Base-by-base conservation (phyloP, 352 stramenopile species). In the Phytophthora fragariae region DNA sequence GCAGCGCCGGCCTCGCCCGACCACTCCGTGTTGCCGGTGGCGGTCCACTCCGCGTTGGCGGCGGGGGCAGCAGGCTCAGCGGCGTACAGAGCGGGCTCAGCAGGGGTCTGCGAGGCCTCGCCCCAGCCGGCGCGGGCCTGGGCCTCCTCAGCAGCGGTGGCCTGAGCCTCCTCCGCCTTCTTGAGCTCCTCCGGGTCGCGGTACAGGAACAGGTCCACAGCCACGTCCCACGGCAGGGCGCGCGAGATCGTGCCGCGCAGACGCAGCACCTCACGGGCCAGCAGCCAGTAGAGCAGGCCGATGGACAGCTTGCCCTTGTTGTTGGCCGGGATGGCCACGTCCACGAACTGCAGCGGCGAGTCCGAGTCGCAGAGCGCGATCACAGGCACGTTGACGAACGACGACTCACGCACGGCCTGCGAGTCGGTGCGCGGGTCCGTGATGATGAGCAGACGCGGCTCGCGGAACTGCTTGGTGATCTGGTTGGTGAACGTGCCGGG, bases 271-370 rank as follows among this genome's bases (percentile, higher is more conserved):
- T 99, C 98, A 89, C 98, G 95, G 56, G 98, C 95, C 39, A 99
- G 92, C 57, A 99, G 89, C 98, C 98, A 99, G 95, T 99, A 99
- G 76, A 99, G 88, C 70, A 99, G 91, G 88, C 98, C 98, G 80
- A 99, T 99, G 65, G 97, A 99, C 71, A 99, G 96, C 91, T 99
- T 99, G 88, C 97, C 98, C 94, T 99, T 99, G 97, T 99, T 99
- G 97, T 99, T 99, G 75, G 97, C 95, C 64, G 98, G 98, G 86
- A 99, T 99, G 75, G 98, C 98, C 76, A 99, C 90, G 84, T 99
- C 98, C 62, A 99, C 98, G 88, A 98, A 99, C 86, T 99, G 92
- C 67, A 99, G 90, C 50, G 98, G 98, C 80, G 98, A 99, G 89
- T 99, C 98, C 76, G 97, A 99, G 89, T 99, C 98, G 79, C 98